phyloP scores from a whole-genome alignment of 2,329 filamentous ascomycete species.

The Fusarium annulatum region DNA sequence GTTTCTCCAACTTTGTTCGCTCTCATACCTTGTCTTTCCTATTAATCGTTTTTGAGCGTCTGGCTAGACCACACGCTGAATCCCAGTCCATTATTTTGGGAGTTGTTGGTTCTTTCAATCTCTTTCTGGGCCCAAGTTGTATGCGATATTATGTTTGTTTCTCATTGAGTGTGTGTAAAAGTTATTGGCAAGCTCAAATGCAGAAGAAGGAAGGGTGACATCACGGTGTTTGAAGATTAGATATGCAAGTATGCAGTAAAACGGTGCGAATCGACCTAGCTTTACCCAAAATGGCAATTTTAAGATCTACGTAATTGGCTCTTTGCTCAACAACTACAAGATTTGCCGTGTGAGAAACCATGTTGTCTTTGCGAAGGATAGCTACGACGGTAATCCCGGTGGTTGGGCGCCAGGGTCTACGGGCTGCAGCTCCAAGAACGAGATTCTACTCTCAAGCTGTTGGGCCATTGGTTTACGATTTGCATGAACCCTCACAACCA shows the following conservation, averaged over 20 bases:
- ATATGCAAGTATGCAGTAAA: slow-evolving; percentile 42
- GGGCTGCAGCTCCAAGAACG: not conserved
- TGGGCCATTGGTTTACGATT: slow-evolving; percentile 69
- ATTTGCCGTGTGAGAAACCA: slow-evolving; percentile 15
- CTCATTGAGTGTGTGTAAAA: not conserved
- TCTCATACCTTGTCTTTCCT: not conserved
- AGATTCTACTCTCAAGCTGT: slow-evolving; percentile 41
- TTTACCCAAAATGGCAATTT: slow-evolving; percentile 36
- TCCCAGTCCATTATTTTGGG: not conserved
- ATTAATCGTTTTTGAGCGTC: not conserved
- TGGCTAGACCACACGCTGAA: not conserved
- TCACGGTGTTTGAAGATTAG: slow-evolving; percentile 30
- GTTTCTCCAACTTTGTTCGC: not conserved
- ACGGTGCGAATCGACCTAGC: slow-evolving; percentile 12
- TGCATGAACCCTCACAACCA: slow-evolving; percentile 67
- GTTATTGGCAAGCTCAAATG: slow-evolving; percentile 8
- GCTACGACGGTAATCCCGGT: slow-evolving; percentile 1
- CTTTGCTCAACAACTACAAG: slow-evolving; percentile 18
- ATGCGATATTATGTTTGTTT: not conserved
- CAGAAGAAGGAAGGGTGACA: slow-evolving; percentile 28
- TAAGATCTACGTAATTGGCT: slow-evolving; percentile 36
- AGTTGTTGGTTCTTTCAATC: not conserved
- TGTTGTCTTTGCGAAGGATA: slow-evolving; percentile 35
- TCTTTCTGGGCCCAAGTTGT: not conserved
- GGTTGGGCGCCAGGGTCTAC: not conserved